Conservation (phyloP, 371 early-diverging fungal species). For the Rhizopus sp. region DNA sequence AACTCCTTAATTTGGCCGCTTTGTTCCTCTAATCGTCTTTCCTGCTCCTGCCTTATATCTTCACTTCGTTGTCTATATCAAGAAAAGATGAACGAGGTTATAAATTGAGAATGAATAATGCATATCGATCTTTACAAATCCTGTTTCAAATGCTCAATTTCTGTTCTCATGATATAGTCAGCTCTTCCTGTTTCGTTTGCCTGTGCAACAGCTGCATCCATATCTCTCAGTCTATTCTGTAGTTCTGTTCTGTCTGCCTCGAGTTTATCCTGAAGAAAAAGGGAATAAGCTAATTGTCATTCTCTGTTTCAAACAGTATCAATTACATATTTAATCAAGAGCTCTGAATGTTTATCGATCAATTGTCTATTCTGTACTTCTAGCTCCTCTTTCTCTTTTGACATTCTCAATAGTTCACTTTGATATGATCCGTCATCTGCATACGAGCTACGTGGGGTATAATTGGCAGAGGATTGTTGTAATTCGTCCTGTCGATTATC, state of each 20-base stretch:
- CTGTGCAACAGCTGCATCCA: slow-evolving; percentile 68
- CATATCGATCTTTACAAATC: slow-evolving; percentile 62
- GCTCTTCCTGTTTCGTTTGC: slow-evolving; percentile 79
- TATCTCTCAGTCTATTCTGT: slow-evolving; percentile 64
- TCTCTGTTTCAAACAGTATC: background rate
- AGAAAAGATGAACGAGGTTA: background rate
- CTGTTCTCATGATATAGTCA: slow-evolving; percentile 83
- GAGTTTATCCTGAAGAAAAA: slow-evolving; percentile 62
- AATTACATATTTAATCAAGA: slow-evolving; percentile 63
- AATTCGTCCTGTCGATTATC: slow-evolving; percentile 11
- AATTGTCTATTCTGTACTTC: slow-evolving; percentile 58
- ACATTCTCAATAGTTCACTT: slow-evolving; percentile 29
- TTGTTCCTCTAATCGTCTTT: slow-evolving; percentile 65
- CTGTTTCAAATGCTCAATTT: slow-evolving; percentile 83
- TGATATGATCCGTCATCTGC: slow-evolving; percentile 34
- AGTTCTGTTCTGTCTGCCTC: slow-evolving; percentile 66
- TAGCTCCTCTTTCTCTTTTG: slow-evolving; percentile 59
- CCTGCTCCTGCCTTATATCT: slow-evolving; percentile 72
- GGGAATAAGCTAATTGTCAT: background rate
- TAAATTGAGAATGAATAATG: background rate
- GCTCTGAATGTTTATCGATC: slow-evolving; percentile 57
- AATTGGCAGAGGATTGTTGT: slow-evolving; percentile 15
- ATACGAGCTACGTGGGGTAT: slow-evolving; percentile 33
- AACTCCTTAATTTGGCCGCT: slow-evolving; percentile 63
- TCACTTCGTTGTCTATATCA: slow-evolving; percentile 73